phyloP scores from a whole-genome alignment of 1,284 basidiomycete genomes.

The Ganoderma sinense region DNA sequence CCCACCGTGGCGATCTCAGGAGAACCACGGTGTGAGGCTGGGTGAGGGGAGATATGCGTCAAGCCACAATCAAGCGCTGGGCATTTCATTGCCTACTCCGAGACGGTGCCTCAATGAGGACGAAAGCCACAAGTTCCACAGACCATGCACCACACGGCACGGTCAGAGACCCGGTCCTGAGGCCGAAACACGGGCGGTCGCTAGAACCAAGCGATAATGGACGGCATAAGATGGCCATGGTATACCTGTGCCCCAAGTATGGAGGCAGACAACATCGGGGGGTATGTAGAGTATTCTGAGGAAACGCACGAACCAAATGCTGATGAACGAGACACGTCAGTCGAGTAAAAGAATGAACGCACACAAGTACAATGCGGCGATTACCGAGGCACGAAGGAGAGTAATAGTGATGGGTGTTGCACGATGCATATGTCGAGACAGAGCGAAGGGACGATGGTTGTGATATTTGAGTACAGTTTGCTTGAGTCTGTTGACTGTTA shows the following conservation, averaged over 20 bases:
- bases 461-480: constrained; percentile 24
- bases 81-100: not conserved
- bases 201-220: not conserved
- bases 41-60: not conserved
- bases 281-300: constrained; percentile 31
- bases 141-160: not conserved
- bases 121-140: not conserved
- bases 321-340: not conserved
- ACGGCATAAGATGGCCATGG: not conserved
- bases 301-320: constrained; percentile 19
- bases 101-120: not conserved
- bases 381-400: constrained; percentile 23
- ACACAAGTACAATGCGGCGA: constrained; percentile 30
- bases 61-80: not conserved
- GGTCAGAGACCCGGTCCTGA: not conserved
- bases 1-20: not conserved
- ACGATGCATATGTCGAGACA: constrained; percentile 5
- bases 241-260: not conserved
- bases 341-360: constrained; percentile 19
- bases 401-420: constrained; percentile 20
- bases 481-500: not conserved
- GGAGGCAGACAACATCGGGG: constrained; percentile 22
- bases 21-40: too few relatives aligned
- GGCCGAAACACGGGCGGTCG: not conserved
- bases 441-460: not conserved